Evolutionary conservation across 148 eudicot species (phyloP), one percentile per base, ranked within the genome.

Genomic region (Rhododendron ovatum): DNA sequence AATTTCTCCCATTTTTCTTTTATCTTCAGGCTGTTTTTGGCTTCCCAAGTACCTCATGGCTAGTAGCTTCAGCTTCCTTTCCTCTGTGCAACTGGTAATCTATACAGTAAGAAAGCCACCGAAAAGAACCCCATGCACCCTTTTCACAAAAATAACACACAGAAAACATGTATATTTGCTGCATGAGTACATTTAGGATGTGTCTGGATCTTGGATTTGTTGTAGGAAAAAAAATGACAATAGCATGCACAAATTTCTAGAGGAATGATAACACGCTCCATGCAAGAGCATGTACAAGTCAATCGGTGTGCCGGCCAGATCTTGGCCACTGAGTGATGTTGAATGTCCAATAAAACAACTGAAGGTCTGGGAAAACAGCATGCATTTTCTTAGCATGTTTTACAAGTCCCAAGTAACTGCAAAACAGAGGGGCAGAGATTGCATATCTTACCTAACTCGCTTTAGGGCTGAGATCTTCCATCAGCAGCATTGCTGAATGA

Each of bases 11-110:
- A 28, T 69, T 69, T 63, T 59, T 48, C n/a, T 65, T 59, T 26
- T 24, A 57, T 82, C 39, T 13, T 35, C 73, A 53, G 75, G 53
- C 67, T 43, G 20, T 41, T 82, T 74, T 69, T 73, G 45, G 55
- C 47, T 39, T 50, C 83, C 69, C 78, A 86, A 82, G 57, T 81
- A 22, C 87, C 75, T 48, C 67, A 53, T 65, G 87, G 78, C 83
- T n/a, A 63, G 71, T 24, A 81, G 71, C 63, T 41, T 35, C 83
- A 39, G 33, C 71, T 57, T 8, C 73, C 3, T 22, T 57, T 10
- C 61, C 50, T 59, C 28, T 3, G 7, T 81, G 8, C 26, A 61
- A 55, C 45, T 53, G 83, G 61, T 81, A 33, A 41, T 39, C 6
- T 55, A 7, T 28, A 81, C 14, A 55, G 14, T 20, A 81, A 81